Evolutionary conservation across 2,329 filamentous ascomycete species (phyloP).

Genomic region (Phialemoniopsis sp.): DNA sequence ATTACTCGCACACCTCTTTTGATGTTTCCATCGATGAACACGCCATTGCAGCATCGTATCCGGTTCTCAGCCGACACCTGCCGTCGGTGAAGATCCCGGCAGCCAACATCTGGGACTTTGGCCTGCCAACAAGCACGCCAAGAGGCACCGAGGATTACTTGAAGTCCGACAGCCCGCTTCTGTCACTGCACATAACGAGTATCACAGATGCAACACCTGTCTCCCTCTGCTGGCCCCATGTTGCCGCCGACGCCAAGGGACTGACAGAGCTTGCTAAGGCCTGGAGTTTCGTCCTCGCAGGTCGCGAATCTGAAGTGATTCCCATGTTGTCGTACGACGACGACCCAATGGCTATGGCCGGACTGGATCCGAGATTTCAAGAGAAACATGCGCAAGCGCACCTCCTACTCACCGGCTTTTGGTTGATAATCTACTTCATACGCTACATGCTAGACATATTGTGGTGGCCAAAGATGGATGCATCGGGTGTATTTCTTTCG

Average conservation of each 20-base stretch:
- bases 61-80: slow-evolving; percentile 10
- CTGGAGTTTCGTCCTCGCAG: slow-evolving; percentile 41
- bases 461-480: slow-evolving; percentile 22
- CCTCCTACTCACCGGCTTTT: slow-evolving; percentile 17
- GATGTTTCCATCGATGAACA: slow-evolving; percentile 32
- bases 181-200: slow-evolving; percentile 41
- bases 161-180: slow-evolving; percentile 34
- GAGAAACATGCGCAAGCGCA: slow-evolving; percentile 9
- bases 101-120: too few relatives aligned
- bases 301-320: slow-evolving; percentile 32
- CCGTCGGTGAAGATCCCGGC: slow-evolving; percentile 8
- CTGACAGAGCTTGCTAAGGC: slow-evolving; percentile 32
- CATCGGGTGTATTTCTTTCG: slow-evolving; percentile 33
- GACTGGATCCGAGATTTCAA: too few relatives aligned
- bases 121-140: too few relatives aligned
- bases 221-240: slow-evolving; percentile 40
- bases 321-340: slow-evolving; percentile 24
- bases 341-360: slow-evolving; percentile 23
- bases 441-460: slow-evolving; percentile 27
- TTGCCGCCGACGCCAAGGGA: slow-evolving; percentile 41
- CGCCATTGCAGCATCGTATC: slow-evolving; percentile 29
- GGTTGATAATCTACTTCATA: slow-evolving; percentile 23
- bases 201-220: slow-evolving; percentile 48
- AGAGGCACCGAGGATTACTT: slow-evolving; percentile 32
- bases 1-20: slow-evolving; percentile 30